These are phyloP conservation scores for Malus sieversii DNA, from an alignment of 306 rosid species.

Conservation along the genomic window DNA sequence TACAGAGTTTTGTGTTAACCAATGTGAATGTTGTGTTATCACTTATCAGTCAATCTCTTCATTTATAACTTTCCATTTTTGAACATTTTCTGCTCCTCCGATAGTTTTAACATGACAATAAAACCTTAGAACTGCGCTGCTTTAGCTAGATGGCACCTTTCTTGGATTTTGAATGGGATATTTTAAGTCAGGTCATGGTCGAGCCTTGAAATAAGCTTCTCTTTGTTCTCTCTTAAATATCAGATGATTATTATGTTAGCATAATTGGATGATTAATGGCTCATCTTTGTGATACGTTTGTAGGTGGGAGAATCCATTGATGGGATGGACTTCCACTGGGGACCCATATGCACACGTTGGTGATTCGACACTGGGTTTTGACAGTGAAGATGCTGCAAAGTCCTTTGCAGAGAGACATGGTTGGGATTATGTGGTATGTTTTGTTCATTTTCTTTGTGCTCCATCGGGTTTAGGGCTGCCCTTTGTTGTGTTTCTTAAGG, in stretches of 20 bases:
- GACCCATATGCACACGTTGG: conserved; percentile 94
- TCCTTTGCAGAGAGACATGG: conserved; percentile 86
- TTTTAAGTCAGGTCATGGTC: conserved; percentile 2
- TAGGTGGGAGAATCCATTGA: conserved; percentile 98
- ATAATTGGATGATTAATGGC: not conserved
- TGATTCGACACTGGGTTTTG: conserved; percentile 75
- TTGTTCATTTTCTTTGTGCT: conserved; percentile 1
- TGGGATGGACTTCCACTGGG: conserved; percentile 99
- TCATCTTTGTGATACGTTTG: conserved; percentile 17
- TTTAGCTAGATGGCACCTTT: not conserved
- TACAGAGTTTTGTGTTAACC: not conserved
- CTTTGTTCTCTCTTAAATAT: not conserved
- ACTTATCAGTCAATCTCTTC: not conserved
- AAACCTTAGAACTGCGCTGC: not conserved
- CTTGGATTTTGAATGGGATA: not conserved
- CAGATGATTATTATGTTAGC: not conserved
- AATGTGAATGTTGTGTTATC: not conserved
- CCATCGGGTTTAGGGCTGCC: not conserved
- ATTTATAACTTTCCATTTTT: not conserved
- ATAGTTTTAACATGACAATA: not conserved
- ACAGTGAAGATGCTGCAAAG: conserved; percentile 80
- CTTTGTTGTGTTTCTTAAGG: not conserved
- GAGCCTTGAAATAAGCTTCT: not conserved
- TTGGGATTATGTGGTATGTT: conserved; percentile 83
- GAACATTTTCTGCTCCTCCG: not conserved